phyloP scores from a whole-genome alignment of 805 yeast species.

The Sungouiozyma ichnusensis region DNA sequence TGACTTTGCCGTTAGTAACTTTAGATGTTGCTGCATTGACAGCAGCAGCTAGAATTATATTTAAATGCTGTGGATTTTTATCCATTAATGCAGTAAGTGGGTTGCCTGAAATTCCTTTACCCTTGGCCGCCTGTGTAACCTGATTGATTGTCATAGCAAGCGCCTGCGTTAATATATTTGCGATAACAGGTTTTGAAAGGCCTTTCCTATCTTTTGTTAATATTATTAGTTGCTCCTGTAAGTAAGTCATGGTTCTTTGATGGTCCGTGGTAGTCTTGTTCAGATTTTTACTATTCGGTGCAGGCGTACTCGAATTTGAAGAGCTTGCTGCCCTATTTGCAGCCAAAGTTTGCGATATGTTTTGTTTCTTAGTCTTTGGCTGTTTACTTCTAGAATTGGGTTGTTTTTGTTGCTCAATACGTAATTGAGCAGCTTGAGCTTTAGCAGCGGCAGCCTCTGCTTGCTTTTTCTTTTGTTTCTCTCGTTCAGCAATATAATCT shows the following conservation, averaged over 20 bases:
- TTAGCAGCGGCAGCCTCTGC: constrained; percentile 53
- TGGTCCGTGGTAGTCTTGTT: constrained; percentile 29
- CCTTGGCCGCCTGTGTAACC: constrained; percentile 78
- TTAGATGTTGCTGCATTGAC: constrained; percentile 65
- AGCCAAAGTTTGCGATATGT: constrained; percentile 26
- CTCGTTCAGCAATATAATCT: constrained; percentile 71
- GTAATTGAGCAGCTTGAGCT: constrained; percentile 45
- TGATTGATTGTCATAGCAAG: constrained; percentile 88
- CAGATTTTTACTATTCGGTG: constrained; percentile 3
- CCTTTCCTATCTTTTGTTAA: constrained; percentile 70
- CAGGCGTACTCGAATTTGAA: neutral
- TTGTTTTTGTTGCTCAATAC: constrained; percentile 43
- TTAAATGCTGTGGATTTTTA: constrained; percentile 70
- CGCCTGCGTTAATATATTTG: constrained; percentile 79
- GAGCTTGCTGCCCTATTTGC: constrained; percentile 19
- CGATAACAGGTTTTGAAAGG: constrained; percentile 70
- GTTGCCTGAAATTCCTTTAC: constrained; percentile 69
- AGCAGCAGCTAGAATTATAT: constrained; percentile 69
- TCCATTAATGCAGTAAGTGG: constrained; percentile 71
- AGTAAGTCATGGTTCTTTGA: constrained; percentile 57
- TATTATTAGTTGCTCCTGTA: constrained; percentile 77
- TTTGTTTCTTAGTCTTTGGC: constrained; percentile 25
- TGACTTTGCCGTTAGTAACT: constrained; percentile 45
- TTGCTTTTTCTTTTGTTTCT: constrained; percentile 57
- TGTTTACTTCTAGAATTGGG: constrained; percentile 7